These are phyloP conservation scores for Gillenia trifoliata DNA, from an alignment of 306 rosid genomes.

Conservation along the genomic window DNA sequence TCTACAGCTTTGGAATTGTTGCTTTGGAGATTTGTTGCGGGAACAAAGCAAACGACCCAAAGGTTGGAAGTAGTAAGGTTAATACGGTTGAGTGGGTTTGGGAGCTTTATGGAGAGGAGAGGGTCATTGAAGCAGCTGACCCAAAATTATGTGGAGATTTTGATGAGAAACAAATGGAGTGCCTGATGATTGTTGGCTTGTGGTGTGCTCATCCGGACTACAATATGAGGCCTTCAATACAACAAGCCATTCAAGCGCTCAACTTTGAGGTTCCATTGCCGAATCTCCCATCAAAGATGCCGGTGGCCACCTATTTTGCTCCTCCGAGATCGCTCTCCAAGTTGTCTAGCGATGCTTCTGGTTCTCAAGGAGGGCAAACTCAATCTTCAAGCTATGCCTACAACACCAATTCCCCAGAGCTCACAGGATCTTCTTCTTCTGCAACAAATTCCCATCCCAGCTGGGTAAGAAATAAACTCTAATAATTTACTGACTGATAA, in stretches of 20 bases:
- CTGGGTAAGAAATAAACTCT: too few species aligned
- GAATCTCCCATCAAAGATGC: background rate
- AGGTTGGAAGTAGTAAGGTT: conserved; percentile 20
- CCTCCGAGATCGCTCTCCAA: background rate
- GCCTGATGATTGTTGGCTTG: conserved; percentile 13
- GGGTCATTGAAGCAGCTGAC: conserved; percentile 9
- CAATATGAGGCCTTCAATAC: conserved; percentile 2
- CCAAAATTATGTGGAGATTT: conserved; percentile 1
- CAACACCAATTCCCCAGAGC: too few species aligned
- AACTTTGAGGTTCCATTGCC: background rate
- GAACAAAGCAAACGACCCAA: background rate
- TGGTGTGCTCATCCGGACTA: conserved; percentile 22
- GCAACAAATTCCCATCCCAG: too few species aligned
- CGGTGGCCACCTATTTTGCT: background rate
- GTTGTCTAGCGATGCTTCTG: background rate
- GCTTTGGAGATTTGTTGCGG: background rate
- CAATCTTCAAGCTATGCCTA: too few species aligned
- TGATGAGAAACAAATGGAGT: background rate
- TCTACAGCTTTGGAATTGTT: background rate
- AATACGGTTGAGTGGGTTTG: conserved; percentile 22
- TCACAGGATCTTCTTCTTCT: too few species aligned
- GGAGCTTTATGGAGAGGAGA: conserved; percentile 10
- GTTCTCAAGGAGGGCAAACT: background rate
- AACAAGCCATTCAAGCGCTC: conserved; percentile 11
- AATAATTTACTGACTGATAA: too few species aligned